Base-by-base conservation (phyloP, 2,329 filamentous ascomycete genomes). In the Westerdykella aurantiaca region DNA sequence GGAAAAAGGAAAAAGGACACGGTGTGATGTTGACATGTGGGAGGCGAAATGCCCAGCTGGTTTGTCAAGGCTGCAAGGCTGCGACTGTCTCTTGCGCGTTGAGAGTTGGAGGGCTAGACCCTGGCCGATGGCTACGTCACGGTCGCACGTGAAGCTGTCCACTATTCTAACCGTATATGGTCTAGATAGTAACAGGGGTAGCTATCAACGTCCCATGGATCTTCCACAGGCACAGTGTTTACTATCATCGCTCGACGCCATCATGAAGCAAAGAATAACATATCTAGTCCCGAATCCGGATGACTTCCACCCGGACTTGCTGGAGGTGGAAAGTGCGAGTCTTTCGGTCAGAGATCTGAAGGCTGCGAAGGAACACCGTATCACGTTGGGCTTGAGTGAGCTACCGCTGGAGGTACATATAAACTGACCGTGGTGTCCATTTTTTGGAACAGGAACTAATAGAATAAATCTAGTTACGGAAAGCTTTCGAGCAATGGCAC, bases 191-290 rank as follows among this genome's bases (percentile, higher is more conserved):
- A 14, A 22, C 37, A 22, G 13, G 17, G 37, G 37, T 18, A 38
- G 5, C 7, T 37, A 10, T 14, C 37, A 23, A 38, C 25, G 14
- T 31, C 35, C 22, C 21, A 31, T 37, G 18, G 7, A 5, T 13
- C n/a, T 14, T 12, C 16, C 17, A 18, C 33, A 12, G 33, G 16
- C 9, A 18, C n/a, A 7, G 23, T 31, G 16, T 35, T 12, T 35
- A 6, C 33, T 11, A 31, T 16, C 25, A 34, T 9, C 37, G 12
- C 22, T 33, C n/a, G 41, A 23, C 11, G 9, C 6, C 21, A 49
- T 38, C 31, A 89, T 91, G 86, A 82, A 84, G 56, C 81, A 88
- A 68, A 76, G 87, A 68, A 81, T 88, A 56, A 95, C 90, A 1
- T 93, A 72, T 49, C 48, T 88, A 52, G 72, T 94, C 42, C 82